phyloP scores from a whole-genome alignment of 805 yeast genomes.

The Metschnikowia dekortorum region DNA sequence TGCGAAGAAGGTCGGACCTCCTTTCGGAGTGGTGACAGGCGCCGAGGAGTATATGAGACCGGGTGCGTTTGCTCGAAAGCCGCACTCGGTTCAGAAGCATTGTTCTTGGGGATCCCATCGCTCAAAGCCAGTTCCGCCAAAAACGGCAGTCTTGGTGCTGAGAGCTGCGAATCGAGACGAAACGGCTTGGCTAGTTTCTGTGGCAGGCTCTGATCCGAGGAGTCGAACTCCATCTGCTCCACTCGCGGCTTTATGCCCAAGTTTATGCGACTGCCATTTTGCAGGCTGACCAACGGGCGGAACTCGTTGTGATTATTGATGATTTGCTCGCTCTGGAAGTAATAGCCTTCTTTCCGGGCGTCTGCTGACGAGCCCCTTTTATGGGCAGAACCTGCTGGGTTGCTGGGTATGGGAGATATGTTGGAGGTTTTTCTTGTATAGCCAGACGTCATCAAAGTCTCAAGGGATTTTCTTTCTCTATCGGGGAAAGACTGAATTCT shows the following conservation, averaged over 20 bases:
- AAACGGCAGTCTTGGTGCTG: background rate
- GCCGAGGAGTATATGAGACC: constrained; percentile 8
- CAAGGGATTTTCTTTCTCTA: background rate
- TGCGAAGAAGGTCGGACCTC: constrained; percentile 7
- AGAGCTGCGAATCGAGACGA: background rate
- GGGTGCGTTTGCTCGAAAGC: background rate
- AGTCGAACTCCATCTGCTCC: constrained; percentile 24
- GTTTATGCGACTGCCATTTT: background rate
- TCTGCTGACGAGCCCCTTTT: background rate
- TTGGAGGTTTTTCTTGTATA: background rate
- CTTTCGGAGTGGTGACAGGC: constrained; percentile 15
- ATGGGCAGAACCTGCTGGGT: background rate
- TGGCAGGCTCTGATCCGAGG: constrained; percentile 20
- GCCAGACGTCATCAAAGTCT: background rate
- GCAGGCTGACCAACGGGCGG: constrained; percentile 13
- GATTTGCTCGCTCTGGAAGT: constrained; percentile 15
- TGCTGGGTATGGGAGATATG: background rate
- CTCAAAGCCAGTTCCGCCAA: background rate
- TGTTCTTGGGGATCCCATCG: background rate
- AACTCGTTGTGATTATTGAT: constrained; percentile 24
- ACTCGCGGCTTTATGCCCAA: background rate
- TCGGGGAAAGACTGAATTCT: background rate
- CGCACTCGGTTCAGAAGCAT: background rate
- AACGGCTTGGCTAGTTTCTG: background rate
- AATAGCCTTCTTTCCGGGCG: background rate